Evolutionary conservation across 2,329 filamentous ascomycete species (phyloP).

Genomic region (Pseudocercospora cruenta): DNA sequence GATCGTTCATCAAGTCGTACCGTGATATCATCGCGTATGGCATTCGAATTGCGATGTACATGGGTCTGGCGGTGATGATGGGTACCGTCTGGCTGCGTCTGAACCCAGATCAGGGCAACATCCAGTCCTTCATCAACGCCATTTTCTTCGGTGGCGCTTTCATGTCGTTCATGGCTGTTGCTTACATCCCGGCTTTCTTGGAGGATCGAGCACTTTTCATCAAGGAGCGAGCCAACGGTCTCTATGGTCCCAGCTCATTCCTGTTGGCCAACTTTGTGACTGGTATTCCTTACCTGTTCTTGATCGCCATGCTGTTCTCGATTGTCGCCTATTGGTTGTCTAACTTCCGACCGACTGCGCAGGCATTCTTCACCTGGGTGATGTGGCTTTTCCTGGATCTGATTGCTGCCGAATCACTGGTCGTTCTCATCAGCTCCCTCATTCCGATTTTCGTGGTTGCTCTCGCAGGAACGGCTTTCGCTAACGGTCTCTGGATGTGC

Average conservation of each 20-base stretch:
- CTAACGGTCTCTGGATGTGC: constrained; percentile 86
- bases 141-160: constrained; percentile 60
- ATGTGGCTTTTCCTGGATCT: constrained; percentile 86
- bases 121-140: constrained; percentile 81
- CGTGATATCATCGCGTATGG: constrained; percentile 83
- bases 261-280: constrained; percentile 78
- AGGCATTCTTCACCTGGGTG: constrained; percentile 74
- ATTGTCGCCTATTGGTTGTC: constrained; percentile 77
- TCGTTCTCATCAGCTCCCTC: constrained; percentile 72
- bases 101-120: constrained; percentile 67
- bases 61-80: constrained; percentile 80
- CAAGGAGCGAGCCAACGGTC: constrained; percentile 78
- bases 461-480: constrained; percentile 77
- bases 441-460: constrained; percentile 78
- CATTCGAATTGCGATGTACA: constrained; percentile 81
- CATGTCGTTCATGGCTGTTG: constrained; percentile 61
- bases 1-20: constrained; percentile 81
- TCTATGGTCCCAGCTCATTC: constrained; percentile 73
- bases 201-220: constrained; percentile 72
- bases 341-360: constrained; percentile 68
- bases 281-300: constrained; percentile 76
- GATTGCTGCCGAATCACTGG: constrained; percentile 77
- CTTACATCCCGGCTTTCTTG: constrained; percentile 79
- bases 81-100: constrained; percentile 84
- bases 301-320: constrained; percentile 75